Evolutionary conservation across 495 filamentous ascomycete genomes (phyloP).

Genomic region (Penicillium paradoxum): DNA sequence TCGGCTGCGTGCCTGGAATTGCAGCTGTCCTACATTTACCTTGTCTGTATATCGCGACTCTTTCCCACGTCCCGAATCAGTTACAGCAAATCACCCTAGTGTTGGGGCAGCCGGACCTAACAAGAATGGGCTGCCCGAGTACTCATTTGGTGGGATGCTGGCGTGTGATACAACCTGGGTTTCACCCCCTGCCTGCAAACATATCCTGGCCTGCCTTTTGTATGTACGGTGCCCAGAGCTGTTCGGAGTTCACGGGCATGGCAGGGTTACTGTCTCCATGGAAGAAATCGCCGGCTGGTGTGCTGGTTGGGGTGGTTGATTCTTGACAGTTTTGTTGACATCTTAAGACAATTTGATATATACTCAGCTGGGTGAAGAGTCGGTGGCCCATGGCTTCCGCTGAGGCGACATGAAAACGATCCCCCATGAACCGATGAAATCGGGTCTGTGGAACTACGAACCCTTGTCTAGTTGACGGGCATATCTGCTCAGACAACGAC

Average conservation of each 20-base stretch:
- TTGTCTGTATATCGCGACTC: constrained; percentile 58
- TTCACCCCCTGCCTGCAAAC: constrained; percentile 72
- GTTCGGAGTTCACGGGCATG: constrained; percentile 53
- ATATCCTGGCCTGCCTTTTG: constrained; percentile 78
- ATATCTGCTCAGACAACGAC: not conserved
- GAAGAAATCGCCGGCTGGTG: constrained; percentile 76
- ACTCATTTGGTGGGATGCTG: constrained; percentile 51
- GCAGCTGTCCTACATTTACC: constrained; percentile 77
- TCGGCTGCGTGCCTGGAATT: constrained; percentile 75
- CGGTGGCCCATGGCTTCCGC: not conserved
- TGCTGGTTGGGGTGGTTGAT: constrained; percentile 54
- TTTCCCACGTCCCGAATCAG: constrained; percentile 5
- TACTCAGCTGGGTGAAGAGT: not conserved
- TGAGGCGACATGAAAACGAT: not conserved
- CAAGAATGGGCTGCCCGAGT: constrained; percentile 11
- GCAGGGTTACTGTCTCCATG: constrained; percentile 42
- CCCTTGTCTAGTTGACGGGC: not conserved
- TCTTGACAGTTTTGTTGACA: not conserved
- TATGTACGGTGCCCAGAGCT: constrained; percentile 58
- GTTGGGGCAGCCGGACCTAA: constrained; percentile 4
- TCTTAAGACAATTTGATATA: not conserved
- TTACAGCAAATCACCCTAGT: constrained; percentile 5
- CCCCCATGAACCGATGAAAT: not conserved
- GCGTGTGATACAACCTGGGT: constrained; percentile 26
- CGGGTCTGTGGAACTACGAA: not conserved